phyloP scores from a whole-genome alignment of 345 rosid species.

The Hypericum androsaemum region DNA sequence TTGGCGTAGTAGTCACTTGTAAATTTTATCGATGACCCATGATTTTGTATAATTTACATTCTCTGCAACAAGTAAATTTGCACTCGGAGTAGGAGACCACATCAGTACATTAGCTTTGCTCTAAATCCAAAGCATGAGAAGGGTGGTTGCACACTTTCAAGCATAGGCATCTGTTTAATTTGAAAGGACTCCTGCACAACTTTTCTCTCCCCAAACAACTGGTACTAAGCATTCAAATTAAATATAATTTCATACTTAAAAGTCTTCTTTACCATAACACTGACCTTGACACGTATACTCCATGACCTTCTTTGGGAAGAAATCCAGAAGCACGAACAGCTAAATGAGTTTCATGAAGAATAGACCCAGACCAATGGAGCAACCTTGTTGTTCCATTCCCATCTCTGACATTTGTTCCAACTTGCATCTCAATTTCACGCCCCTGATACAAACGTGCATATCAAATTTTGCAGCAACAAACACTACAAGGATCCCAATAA shows the following conservation, averaged over 20 bases:
- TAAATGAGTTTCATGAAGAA: conserved; percentile 84
- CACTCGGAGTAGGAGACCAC: too few relatives aligned
- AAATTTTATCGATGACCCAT: too few relatives aligned
- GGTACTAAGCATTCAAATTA: background rate
- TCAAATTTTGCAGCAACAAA: background rate
- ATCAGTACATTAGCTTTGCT: too few relatives aligned
- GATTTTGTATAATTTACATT: too few relatives aligned
- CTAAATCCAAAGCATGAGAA: too few relatives aligned
- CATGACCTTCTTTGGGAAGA: conserved; percentile 96
- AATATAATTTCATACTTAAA: background rate
- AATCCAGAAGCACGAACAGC: conserved; percentile 95
- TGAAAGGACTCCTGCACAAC: too few relatives aligned
- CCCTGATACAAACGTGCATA: conserved; percentile 47
- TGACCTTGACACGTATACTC: conserved; percentile 77
- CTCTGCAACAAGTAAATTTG: too few relatives aligned
- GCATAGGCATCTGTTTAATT: too few relatives aligned
- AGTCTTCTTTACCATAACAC: background rate
- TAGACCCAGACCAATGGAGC: conserved; percentile 87
- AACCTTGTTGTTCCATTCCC: conserved; percentile 78
- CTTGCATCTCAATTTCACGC: conserved; percentile 54
- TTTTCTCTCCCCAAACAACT: background rate
- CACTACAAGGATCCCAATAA: background rate
- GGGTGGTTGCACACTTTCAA: too few relatives aligned
- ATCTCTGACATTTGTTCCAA: conserved; percentile 80
- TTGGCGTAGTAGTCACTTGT: too few relatives aligned